Conservation (phyloP, 805 yeast species). For the Maudiozyma saulgeensis region DNA sequence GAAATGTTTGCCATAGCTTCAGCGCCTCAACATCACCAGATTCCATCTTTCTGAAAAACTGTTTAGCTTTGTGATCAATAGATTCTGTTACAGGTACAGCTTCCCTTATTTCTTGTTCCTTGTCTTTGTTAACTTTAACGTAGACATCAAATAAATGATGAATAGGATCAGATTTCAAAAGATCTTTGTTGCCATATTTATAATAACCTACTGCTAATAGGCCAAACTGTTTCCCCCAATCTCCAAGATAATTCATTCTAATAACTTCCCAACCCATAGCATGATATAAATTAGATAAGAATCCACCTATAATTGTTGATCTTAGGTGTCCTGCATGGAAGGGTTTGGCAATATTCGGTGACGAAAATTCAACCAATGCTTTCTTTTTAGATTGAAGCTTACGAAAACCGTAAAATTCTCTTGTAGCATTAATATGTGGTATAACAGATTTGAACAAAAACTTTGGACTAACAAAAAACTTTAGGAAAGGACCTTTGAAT, state of each 20-base stretch:
- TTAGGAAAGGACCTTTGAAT: conserved; percentile 84
- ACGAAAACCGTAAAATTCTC: conserved; percentile 55
- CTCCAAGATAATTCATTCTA: conserved; percentile 90
- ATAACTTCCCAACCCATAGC: conserved; percentile 81
- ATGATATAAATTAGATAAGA: conserved; percentile 80
- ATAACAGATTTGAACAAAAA: conserved; percentile 59
- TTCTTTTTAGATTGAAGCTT: conserved; percentile 66
- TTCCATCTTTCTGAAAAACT: conserved; percentile 82
- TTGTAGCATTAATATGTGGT: conserved; percentile 56
- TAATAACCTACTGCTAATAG: conserved; percentile 84
- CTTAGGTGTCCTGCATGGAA: conserved; percentile 98
- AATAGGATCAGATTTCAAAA: conserved; percentile 67
- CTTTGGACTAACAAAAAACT: conserved; percentile 67
- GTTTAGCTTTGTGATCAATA: conserved; percentile 77
- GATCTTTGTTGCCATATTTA: conserved; percentile 71
- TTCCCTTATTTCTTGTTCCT: conserved; percentile 44
- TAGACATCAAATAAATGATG: conserved; percentile 90
- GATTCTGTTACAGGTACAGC: conserved; percentile 33
- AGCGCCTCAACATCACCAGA: conserved; percentile 82
- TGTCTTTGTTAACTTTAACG: conserved; percentile 74
- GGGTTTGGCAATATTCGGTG: conserved; percentile 97
- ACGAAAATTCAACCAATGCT: conserved; percentile 78
- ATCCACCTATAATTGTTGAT: conserved; percentile 95
- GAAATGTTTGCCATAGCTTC: conserved; percentile 72
- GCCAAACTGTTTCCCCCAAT: conserved; percentile 99